Conservation (phyloP, 2,329 filamentous ascomycete genomes). For the Colletotrichum acutatum region DNA sequence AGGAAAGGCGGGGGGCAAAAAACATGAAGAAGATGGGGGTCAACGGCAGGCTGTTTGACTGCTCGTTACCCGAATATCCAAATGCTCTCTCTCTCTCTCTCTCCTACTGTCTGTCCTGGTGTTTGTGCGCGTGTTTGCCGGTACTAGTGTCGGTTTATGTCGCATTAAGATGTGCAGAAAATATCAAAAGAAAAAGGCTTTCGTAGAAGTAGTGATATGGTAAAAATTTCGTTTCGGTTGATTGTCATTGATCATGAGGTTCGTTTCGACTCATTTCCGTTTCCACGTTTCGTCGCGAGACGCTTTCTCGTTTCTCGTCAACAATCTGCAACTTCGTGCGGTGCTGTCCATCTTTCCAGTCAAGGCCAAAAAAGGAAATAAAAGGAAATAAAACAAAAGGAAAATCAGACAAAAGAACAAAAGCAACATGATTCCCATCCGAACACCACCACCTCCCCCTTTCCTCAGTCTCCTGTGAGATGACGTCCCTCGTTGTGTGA, state of each 20-base stretch:
- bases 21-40: background rate
- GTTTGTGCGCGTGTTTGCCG: background rate
- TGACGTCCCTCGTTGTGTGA: slow-evolving; percentile 29
- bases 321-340: slow-evolving; percentile 12
- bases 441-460: background rate
- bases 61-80: background rate
- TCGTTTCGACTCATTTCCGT: slow-evolving; percentile 32
- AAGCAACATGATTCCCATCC: slow-evolving; percentile 26
- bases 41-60: background rate
- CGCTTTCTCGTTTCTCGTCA: slow-evolving; percentile 16
- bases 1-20: background rate
- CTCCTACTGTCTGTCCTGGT: background rate
- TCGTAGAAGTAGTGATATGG: slow-evolving; percentile 12
- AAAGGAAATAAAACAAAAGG: slow-evolving; percentile 29
- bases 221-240: slow-evolving; percentile 8
- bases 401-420: slow-evolving; percentile 38
- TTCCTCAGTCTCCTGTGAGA: slow-evolving; percentile 4
- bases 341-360: background rate
- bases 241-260: slow-evolving; percentile 28
- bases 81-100: background rate
- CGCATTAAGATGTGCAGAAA: background rate
- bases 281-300: slow-evolving; percentile 31
- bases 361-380: background rate
- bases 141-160: background rate
- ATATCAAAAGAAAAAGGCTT: background rate